phyloP scores from a whole-genome alignment of 495 filamentous ascomycete species.

The Neurospora tetraspora region DNA sequence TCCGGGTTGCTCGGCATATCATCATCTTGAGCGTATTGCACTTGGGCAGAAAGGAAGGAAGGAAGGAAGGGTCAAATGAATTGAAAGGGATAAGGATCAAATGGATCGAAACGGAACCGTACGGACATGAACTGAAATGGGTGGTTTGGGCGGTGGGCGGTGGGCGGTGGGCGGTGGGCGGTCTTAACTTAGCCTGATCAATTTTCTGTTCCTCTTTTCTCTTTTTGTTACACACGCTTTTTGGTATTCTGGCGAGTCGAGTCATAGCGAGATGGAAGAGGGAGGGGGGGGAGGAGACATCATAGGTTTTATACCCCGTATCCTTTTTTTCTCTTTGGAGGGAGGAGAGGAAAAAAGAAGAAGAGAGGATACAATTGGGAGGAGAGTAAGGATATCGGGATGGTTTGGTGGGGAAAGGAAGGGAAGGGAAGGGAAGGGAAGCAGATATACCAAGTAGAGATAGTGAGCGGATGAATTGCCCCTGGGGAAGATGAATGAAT shows the following conservation, averaged over 20 bases:
- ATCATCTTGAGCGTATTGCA: not conserved
- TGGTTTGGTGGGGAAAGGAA: not conserved
- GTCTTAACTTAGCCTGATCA: not conserved
- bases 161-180: not conserved
- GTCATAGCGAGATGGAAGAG: not conserved
- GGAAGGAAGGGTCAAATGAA: not conserved
- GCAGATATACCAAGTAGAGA: not conserved
- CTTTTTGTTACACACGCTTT: not conserved
- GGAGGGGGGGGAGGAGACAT: not conserved
- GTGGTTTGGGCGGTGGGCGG: not conserved
- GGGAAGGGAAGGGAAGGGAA: not conserved
- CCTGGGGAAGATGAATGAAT: not conserved
- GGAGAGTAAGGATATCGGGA: not conserved
- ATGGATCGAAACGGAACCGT: not conserved
- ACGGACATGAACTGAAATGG: not conserved
- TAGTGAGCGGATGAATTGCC: not conserved
- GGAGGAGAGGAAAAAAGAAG: not conserved
- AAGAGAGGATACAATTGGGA: not conserved
- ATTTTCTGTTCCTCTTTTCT: not conserved
- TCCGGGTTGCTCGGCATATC: not conserved
- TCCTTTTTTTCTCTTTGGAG: not conserved
- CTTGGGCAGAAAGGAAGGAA: not conserved
- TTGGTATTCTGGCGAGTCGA: not conserved
- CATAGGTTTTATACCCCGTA: not conserved
- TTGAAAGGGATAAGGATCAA: not conserved